Evolutionary conservation across 441 rosid genomes (phyloP), one percentile per base, ranked within the genome.

Genomic region (Rhodomyrtus psidioides): DNA sequence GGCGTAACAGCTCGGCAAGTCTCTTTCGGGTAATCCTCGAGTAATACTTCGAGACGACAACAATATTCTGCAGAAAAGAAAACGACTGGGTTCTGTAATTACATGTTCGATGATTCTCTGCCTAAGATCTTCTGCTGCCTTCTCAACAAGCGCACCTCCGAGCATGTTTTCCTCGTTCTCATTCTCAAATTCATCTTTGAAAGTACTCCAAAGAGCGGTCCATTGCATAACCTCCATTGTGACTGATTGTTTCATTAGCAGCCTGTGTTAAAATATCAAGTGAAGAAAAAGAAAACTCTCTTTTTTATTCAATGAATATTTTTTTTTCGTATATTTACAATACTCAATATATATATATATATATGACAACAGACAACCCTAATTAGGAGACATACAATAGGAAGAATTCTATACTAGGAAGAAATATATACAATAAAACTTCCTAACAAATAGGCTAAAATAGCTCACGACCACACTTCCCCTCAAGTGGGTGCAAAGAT

Each of bases 161-260:
- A 93, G 93, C 94, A 94, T 89, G 92, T 55, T 89, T 91, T 93
- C n/a, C n/a, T n/a, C n/a, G n/a, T n/a, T 95, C 90, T 95, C 97
- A 84, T 91, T 90, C 86, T 94, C 96, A 89, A 97, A 97, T 89
- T 96, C 99, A 84, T 92, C 95, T 87, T 93, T 94, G 97, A n/a
- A n/a, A n/a, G n/a, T n/a, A n/a, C n/a, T n/a, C n/a, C n/a, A n/a
- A n/a, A n/a, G n/a, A n/a, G n/a, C 88, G 83, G 98, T 97, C 98
- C 99, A 95, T 75, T 92, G 97, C 87, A 96, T 92, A 86, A 96
- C 98, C 92, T 97, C 98, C 99, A 96, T 94, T 59, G 97, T 95
- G 82, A 97, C 95, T 86, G 94, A 89, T 89, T 94, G 97, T 87
- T 96, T 97, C 88, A 97, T 88, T 81, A 93, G 93, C 94, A 93